Conservation (phyloP, 2,329 filamentous ascomycete species). For the Penicillium hordei region DNA sequence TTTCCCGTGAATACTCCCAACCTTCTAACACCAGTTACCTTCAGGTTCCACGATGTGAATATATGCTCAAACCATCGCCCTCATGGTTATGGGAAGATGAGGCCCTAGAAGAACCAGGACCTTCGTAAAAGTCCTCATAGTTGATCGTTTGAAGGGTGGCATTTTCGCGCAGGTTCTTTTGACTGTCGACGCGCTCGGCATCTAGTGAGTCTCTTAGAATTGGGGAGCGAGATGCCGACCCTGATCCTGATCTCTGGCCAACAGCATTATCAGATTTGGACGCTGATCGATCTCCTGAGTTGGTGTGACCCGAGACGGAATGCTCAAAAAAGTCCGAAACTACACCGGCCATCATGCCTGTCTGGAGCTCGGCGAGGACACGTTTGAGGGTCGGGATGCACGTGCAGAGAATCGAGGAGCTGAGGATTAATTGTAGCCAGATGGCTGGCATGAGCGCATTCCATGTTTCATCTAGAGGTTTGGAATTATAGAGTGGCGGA, state of each 20-base stretch:
- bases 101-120: background rate
- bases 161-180: background rate
- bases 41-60: background rate
- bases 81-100: background rate
- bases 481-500: background rate
- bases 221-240: background rate
- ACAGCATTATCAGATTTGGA: background rate
- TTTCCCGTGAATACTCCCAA: background rate
- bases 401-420: conserved; percentile 11
- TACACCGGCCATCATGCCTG: conserved; percentile 13
- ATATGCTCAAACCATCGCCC: background rate
- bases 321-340: conserved; percentile 14
- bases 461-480: conserved; percentile 7
- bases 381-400: conserved; percentile 14
- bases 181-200: background rate
- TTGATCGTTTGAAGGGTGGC: conserved; percentile 1
- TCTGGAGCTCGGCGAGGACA: conserved; percentile 12
- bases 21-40: background rate
- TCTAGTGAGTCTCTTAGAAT: background rate
- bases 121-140: conserved; percentile 6
- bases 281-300: background rate
- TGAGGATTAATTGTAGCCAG: conserved; percentile 13
- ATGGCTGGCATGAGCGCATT: conserved; percentile 10
- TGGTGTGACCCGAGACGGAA: conserved; percentile 3
- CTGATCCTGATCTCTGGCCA: conserved; percentile 1